Evolutionary conservation across 163 green algal genomes (phyloP), one percentile per base, ranked within the genome.

Genomic region (Scenedesmus sp.): DNA sequence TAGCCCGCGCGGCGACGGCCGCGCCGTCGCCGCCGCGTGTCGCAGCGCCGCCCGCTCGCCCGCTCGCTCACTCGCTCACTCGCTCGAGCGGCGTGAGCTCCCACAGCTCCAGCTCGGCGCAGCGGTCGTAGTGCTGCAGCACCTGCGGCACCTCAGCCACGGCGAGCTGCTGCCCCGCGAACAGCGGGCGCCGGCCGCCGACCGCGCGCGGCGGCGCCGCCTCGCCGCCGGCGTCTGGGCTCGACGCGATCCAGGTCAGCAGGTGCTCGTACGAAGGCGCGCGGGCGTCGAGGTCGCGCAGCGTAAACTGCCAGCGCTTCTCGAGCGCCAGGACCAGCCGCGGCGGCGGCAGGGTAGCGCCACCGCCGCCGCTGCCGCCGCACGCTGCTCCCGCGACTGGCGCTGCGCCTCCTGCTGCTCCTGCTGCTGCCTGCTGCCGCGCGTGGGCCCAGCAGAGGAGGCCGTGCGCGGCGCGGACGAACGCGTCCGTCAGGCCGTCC

Each of bases 281-380:
- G 14, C 48, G 6, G 0, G 63, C 60, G 45, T 67, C 36, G 7
- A 60, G 2, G 51, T 81, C 74, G 17, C n/a, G 24, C 14, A 71
- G 33, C 3, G 74, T 75, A 36, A 81, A 81, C 34, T 75, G 69
- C n/a, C 47, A 75, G 11, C 74, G 64, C 63, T 75, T 75, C 51
- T 81, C 74, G 20, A 60, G 14, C 22, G 74, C 63, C 11, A 81
- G 34, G 26, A 70, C 26, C 24, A 81, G 51, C 24, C 28, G 31
- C 6, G 50, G 54, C 2, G 4, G 2, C 29, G 44, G 42, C 24
- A 54, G n/a, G n/a, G n/a, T n/a, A n/a, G n/a, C 6, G 22, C 24
- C 14, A 11, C 24, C 9, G 53, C 53, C 5, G 53, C 53, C 5
- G 22, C n/a, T 60, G 53, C 53, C 5, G 53, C n/a, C 14, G 53